phyloP scores from a whole-genome alignment of 78 protist genomes.

The Dictyostelium purpureum region DNA sequence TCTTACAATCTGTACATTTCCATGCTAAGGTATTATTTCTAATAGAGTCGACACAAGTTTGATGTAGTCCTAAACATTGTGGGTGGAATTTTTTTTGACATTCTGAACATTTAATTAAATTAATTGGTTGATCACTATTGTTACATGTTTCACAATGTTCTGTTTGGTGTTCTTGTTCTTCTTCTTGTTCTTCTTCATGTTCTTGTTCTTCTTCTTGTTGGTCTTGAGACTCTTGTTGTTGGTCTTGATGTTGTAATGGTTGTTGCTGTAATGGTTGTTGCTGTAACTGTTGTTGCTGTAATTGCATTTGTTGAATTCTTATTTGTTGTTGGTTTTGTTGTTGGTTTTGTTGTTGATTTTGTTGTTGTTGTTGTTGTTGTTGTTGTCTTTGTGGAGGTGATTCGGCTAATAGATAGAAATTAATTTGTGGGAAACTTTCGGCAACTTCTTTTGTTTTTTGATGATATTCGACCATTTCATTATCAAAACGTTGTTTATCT shows the following conservation, averaged over 20 bases:
- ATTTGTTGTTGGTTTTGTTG: not conserved
- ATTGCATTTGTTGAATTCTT: not conserved
- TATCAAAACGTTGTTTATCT: constrained; percentile 26
- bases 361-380: not conserved
- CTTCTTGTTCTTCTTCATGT: not conserved
- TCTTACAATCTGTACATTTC: constrained; percentile 75
- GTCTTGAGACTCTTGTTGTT: no score
- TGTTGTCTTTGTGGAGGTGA: not conserved
- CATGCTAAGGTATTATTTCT: constrained; percentile 12
- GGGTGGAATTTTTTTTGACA: constrained; percentile 23
- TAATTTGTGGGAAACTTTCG: constrained; percentile 5
- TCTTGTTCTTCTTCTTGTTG: not conserved
- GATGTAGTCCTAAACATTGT: constrained; percentile 27
- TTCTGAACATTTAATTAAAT: not conserved
- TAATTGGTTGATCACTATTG: not conserved
- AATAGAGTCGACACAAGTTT: constrained; percentile 1
- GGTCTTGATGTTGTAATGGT: not conserved
- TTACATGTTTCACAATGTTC: constrained; percentile 13
- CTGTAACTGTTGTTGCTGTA: not conserved
- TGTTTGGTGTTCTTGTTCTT: not conserved
- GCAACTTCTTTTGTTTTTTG: not conserved
- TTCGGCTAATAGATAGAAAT: not conserved
- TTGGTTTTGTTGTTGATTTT: not conserved
- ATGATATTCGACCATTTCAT: constrained; percentile 3
- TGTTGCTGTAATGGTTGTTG: not conserved